Base-by-base conservation (phyloP, 2,329 filamentous ascomycete genomes). In the Trichoderma sp. region DNA sequence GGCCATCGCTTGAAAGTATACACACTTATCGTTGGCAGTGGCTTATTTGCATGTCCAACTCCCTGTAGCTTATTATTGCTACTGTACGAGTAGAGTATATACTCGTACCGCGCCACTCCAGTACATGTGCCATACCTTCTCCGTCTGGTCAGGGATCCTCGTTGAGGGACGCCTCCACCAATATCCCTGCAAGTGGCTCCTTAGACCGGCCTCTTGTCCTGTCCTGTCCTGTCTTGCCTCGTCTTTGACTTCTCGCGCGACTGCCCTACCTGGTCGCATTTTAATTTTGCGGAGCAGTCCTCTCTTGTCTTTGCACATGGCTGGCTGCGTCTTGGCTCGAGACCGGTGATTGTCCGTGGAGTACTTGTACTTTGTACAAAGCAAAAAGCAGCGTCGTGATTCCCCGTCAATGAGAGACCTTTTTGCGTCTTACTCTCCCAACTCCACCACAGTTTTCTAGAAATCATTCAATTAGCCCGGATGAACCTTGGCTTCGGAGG, bases 361-460 rank as follows among this genome's bases (percentile, higher is more conserved):
- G 49, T 21, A 43, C 37, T 43, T n/a, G 49, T 21, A 43, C 37
- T 43, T n/a, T 40, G 47, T 35, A 59, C 49, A 47, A 33, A 52
- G 40, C 40, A 37, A 29, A 21, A 52, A 55, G 21, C 35, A 56
- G 27, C 29, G 21, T 21, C 49, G 49, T 14, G 53, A 14, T 58
- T 2, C 21, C 40, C 21, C 52, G 67, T 53, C 62, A 21, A n/a
- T 24, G 24, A 43, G 33, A 49, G n/a, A 59, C 37, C n/a, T 10
- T 10, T 27, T 49, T 21, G 27, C 16, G 37, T 35, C 37, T 24
- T 24, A n/a, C 14, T 31, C 24, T 49, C 31, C 35, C 40, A 19
- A 27, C 40, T 58, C 31, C 71, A 75, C 74, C 71, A 60, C 70
- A 71, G 71, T 67, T 71, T 78, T 79, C 77, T 78, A 77, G 77